Conservation (phyloP, 116 monocot genomes). For the Iris pallida region DNA sequence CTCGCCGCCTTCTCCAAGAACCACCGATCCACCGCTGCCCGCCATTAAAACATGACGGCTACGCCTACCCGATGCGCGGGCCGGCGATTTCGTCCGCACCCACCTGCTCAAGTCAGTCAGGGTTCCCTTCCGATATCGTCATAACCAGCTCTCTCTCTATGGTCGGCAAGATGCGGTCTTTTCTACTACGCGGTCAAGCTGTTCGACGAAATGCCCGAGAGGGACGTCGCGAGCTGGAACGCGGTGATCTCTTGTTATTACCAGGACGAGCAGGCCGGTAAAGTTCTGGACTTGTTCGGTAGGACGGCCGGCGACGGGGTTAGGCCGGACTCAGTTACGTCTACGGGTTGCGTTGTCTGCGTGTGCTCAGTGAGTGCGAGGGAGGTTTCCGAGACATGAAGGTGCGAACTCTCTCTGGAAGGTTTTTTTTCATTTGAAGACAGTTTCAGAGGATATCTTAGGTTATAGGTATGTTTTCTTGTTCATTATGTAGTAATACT, state of each 20-base stretch:
- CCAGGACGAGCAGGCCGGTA: constrained; percentile 43
- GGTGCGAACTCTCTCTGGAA: too few species aligned
- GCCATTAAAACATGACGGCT: constrained; percentile 27
- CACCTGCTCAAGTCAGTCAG: constrained; percentile 33
- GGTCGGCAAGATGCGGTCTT: constrained; percentile 33
- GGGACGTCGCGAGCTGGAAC: constrained; percentile 64
- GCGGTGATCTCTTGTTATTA: constrained; percentile 65
- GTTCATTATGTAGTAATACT: too few species aligned
- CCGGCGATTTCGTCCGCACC: constrained; percentile 40
- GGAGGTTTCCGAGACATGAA: constrained; percentile 47
- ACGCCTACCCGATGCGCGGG: constrained; percentile 40
- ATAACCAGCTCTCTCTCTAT: constrained; percentile 54
- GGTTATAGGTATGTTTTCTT: too few species aligned
- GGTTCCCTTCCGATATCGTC: constrained; percentile 37
- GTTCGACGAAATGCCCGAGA: constrained; percentile 66
- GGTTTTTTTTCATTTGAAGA: too few species aligned
- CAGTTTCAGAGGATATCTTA: too few species aligned
- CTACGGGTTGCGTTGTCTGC: constrained; percentile 40
- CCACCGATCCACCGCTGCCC: constrained; percentile 14
- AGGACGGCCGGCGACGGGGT: constrained; percentile 41
- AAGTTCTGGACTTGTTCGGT: constrained; percentile 40
- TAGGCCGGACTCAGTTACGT: constrained; percentile 47
- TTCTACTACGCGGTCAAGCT: constrained; percentile 28
- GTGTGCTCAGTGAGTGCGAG: constrained; percentile 50
- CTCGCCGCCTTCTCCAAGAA: constrained; percentile 50